Conservation (phyloP, 2,329 filamentous ascomycete species). For the Ophidiomyces ophidiicola region DNA sequence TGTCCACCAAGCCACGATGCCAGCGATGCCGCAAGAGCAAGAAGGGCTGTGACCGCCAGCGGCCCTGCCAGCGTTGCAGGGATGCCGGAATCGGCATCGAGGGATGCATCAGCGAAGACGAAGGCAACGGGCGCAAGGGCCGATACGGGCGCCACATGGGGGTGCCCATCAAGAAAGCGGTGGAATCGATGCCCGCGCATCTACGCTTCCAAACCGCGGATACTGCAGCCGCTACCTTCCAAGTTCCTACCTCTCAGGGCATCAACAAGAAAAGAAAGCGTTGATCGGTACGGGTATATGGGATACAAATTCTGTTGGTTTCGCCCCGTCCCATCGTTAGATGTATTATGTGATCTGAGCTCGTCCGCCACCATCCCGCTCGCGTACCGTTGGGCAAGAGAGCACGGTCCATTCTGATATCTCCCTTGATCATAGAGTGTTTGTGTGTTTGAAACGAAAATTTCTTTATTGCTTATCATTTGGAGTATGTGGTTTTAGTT, state of each 20-base stretch:
- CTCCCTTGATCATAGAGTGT: too few species aligned
- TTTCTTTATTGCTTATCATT: too few species aligned
- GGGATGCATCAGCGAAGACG: constrained; percentile 92
- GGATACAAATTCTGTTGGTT: background rate
- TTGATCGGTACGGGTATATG: constrained; percentile 23
- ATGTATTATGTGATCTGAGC: too few species aligned
- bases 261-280: constrained; percentile 62
- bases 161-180: constrained; percentile 50
- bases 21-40: constrained; percentile 99
- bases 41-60: constrained; percentile 94
- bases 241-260: constrained; percentile 22
- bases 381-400: too few species aligned
- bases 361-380: too few species aligned
- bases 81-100: constrained; percentile 89
- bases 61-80: constrained; percentile 87
- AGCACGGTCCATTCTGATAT: too few species aligned
- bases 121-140: constrained; percentile 92
- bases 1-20: constrained; percentile 92
- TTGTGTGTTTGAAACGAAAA: too few species aligned
- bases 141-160: constrained; percentile 67
- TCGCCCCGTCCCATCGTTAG: too few species aligned
- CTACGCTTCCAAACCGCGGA: constrained; percentile 38
- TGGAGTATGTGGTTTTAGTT: too few species aligned
- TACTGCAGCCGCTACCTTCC: constrained; percentile 21
- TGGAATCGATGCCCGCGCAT: constrained; percentile 39